Evolutionary conservation across 352 stramenopile species (phyloP), one percentile per base, ranked within the genome.

Genomic region (Phytophthora fragariae): DNA sequence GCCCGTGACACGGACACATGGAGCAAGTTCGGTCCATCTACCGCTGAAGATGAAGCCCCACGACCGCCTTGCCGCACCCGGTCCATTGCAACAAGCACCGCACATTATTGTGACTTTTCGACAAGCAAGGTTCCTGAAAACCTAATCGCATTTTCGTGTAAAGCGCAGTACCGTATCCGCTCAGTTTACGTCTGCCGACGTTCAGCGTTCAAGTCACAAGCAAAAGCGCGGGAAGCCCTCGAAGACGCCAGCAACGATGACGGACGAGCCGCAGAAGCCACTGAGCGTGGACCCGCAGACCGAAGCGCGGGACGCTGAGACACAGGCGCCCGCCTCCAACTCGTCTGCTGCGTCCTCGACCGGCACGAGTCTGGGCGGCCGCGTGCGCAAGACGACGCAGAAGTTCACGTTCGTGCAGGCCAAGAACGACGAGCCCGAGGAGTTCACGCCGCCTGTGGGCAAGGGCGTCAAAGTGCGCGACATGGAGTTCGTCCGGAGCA

Each of bases 351-450:
- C 64, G 31, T n/a, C 57, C 27, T 46, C 47, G 35, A 75, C 33
- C 14, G 71, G 50, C 60, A 77, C 77, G 66, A 88, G 69, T 64
- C 60, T 79, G 24, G 75, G 82, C 27, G 77, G 76, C 0, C 87
- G 87, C 54, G 84, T 91, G 78, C 87, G 87, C 55, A 79, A 79
- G 62, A 81, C 83, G 1, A 92, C 80, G 64, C 87, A 92, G 56
- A 88, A 85, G 73, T 94, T 92, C 65, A 86, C 80, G 73, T 85
- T 91, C 56, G 70, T 68, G 9, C 73, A 82, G 64, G 57, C 52
- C 37, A 87, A 84, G 47, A 72, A 67, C 11, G 84, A 92, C 35
- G 84, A 92, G 19, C 58, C 82, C 11, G 85, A 89, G 6, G 86
- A 83, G 61, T 95, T 95, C 68, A 72, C 73, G 67, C 81, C 86